A percentile compares a stretch with the other conserved stretches of the same genome.
Conservation (phyloP, 352 stramenopile species). For the Stramenopiles sp. region DNA sequence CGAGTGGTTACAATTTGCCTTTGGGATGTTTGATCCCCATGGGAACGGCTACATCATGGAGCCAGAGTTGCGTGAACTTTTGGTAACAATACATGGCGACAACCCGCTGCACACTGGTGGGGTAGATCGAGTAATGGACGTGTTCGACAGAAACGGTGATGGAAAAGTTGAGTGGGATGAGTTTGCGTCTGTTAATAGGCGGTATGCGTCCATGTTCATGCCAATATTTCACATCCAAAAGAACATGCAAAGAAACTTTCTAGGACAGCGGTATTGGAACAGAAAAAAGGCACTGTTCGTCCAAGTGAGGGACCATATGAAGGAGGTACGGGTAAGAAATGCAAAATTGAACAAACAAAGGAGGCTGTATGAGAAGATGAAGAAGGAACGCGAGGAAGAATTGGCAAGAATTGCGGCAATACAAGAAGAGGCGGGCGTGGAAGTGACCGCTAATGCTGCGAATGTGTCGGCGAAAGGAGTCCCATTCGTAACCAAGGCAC, state of each 20-base stretch:
- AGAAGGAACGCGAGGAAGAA: not conserved
- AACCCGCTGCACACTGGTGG: not conserved
- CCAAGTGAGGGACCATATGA: not conserved
- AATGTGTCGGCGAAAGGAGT: not conserved
- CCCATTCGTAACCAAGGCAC: not conserved
- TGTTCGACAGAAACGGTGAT: not conserved
- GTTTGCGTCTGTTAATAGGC: not conserved
- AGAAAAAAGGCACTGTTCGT: not conserved
- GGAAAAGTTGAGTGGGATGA: conserved; percentile 1
- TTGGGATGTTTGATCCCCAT: not conserved
- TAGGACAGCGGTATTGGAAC: not conserved
- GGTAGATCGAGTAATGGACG: not conserved
- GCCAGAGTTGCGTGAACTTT: not conserved
- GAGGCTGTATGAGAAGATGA: not conserved
- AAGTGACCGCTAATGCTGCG: not conserved
- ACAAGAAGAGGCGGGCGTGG: not conserved
- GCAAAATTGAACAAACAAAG: not conserved
- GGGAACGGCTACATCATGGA: not conserved
- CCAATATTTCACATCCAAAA: not conserved
- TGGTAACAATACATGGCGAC: not conserved
- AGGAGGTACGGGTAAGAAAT: not conserved
- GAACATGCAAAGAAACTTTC: not conserved
- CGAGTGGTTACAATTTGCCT: not conserved
- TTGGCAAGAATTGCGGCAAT: not conserved
- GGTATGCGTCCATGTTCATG: conserved; percentile 4